Evolutionary conservation across 2,329 filamentous ascomycete genomes (phyloP).

Genomic region (Botrytis pseudocinerea): DNA sequence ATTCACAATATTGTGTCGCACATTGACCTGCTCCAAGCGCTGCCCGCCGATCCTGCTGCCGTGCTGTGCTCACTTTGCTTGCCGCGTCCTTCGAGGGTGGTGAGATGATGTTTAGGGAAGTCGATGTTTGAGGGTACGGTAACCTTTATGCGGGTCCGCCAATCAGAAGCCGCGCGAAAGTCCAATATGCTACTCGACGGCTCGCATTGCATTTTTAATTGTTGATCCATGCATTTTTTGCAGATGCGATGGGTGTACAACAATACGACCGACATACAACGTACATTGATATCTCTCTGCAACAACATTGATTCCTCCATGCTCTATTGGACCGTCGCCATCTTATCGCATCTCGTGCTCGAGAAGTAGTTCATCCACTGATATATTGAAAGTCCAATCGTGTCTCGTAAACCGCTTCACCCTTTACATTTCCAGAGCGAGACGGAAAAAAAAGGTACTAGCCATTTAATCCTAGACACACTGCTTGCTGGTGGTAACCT

Average conservation of each 20-base stretch:
- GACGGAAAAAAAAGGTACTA: constrained; percentile 5
- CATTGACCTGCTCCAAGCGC: background rate
- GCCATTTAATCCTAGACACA: background rate
- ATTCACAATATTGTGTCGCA: no score
- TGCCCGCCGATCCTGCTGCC: background rate
- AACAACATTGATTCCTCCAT: no score
- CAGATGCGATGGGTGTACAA: background rate
- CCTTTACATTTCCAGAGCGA: background rate
- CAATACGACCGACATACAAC: background rate
- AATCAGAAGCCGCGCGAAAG: background rate
- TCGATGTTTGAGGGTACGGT: constrained; percentile 9
- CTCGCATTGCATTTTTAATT: constrained; percentile 9
- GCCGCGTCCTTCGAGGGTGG: background rate
- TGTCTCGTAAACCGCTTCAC: background rate
- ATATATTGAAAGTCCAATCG: background rate
- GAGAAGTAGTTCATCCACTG: background rate
- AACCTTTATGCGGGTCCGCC: background rate
- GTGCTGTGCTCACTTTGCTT: background rate
- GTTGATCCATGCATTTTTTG: constrained; percentile 13
- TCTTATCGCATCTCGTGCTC: background rate
- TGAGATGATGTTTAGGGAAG: background rate
- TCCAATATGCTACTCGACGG: background rate
- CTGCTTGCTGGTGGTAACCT: background rate
- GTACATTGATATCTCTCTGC: no score
- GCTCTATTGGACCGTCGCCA: background rate